Percentiles rank a stretch among this genome's conserved stretches.
These are phyloP conservation scores for Rhododendron griersonianum DNA, from an alignment of 148 eudicot genomes.

Conservation along the genomic window DNA sequence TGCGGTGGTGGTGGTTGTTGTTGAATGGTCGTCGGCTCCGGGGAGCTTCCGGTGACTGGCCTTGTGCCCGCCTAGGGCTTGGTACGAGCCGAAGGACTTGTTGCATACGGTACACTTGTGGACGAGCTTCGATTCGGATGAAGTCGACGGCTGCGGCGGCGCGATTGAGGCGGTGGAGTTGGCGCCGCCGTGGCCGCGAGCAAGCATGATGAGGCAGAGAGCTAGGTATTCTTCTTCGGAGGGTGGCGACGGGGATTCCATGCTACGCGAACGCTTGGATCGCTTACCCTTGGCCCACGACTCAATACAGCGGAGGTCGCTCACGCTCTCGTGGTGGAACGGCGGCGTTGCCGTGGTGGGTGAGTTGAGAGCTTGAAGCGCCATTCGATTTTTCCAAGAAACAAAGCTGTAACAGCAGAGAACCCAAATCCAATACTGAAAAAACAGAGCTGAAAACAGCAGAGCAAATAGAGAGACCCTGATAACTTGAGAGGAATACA, in stretches of 20 bases:
- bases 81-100: slow-evolving; percentile 71
- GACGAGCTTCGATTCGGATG: slow-evolving; percentile 1
- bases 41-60: slow-evolving; percentile 66
- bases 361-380: slow-evolving; percentile 77
- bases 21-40: slow-evolving; percentile 26
- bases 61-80: slow-evolving; percentile 88
- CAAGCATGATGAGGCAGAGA: slow-evolving; percentile 84
- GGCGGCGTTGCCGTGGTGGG: slow-evolving; percentile 42
- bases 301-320: slow-evolving; percentile 23
- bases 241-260: not conserved
- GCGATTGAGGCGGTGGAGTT: not conserved
- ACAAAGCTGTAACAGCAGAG: not conserved
- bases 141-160: slow-evolving; percentile 6
- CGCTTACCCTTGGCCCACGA: slow-evolving; percentile 82
- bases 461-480: not conserved
- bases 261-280: slow-evolving; percentile 58
- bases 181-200: slow-evolving; percentile 33
- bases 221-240: slow-evolving; percentile 88
- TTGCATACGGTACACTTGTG: slow-evolving; percentile 68
- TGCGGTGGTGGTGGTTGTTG: slow-evolving; percentile 11
- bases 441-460: not conserved
- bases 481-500: not conserved
- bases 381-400: slow-evolving; percentile 28
- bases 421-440: not conserved
- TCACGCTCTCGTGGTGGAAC: slow-evolving; percentile 30